Conservation (phyloP, 805 yeast genomes). For the Starmerella tilneyi region DNA sequence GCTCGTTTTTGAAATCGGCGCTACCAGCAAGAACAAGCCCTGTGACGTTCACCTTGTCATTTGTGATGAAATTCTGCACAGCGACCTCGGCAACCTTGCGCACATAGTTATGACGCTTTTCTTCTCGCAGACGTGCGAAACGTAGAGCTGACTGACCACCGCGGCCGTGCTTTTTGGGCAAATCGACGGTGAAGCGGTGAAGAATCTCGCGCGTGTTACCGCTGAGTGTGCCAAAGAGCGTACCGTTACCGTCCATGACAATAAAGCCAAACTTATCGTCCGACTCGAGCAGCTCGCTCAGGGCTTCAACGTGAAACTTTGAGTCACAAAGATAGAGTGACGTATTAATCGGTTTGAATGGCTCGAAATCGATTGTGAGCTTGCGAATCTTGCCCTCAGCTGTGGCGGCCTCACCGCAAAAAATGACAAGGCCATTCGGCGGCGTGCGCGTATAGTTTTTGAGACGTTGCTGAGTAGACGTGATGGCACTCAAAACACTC, state of each 20-base stretch:
- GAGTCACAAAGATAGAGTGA: constrained; percentile 91
- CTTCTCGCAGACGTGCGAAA: constrained; percentile 97
- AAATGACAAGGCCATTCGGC: constrained; percentile 85
- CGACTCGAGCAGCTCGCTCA: constrained; percentile 83
- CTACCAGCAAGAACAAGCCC: constrained; percentile 97
- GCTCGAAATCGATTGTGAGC: constrained; percentile 94
- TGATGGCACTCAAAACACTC: constrained; percentile 91
- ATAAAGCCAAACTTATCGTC: constrained; percentile 97
- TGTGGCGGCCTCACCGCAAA: constrained; percentile 97
- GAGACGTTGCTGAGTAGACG: constrained; percentile 94
- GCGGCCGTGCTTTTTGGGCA: constrained; percentile 99
- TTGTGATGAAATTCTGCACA: constrained; percentile 91
- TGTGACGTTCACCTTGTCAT: constrained; percentile 85
- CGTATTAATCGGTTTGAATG: constrained; percentile 98
- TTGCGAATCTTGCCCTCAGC: constrained; percentile 97
- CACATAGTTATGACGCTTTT: constrained; percentile 96
- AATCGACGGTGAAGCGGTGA: constrained; percentile 92
- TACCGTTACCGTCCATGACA: constrained; percentile 99
- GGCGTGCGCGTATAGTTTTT: constrained; percentile 86
- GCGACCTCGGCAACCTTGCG: constrained; percentile 98
- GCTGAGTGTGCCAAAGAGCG: constrained; percentile 84
- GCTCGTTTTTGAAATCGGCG: constrained; percentile 95
- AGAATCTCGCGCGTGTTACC: constrained; percentile 96
- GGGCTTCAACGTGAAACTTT: constrained; percentile 95
- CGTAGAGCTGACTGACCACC: constrained; percentile 99